These are phyloP conservation scores for Fraxinus quadrangulata DNA, from an alignment of 257 asterid species.

Conservation along the genomic window DNA sequence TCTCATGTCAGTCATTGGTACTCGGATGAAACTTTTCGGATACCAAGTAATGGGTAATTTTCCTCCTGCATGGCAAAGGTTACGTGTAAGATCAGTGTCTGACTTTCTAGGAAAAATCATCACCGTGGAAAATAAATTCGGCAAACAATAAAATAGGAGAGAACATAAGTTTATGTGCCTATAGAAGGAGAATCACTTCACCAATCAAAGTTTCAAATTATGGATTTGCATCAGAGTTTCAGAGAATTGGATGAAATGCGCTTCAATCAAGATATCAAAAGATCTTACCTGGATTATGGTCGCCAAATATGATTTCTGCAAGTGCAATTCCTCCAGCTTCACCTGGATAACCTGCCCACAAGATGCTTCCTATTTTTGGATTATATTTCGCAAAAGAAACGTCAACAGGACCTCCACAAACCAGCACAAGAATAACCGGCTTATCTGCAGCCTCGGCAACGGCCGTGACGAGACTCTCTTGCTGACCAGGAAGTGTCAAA, in stretches of 20 bases:
- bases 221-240: background rate
- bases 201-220: background rate
- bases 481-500: constrained; percentile 71
- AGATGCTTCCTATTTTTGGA: constrained; percentile 64
- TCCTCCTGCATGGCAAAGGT: constrained; percentile 52
- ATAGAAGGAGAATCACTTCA: background rate
- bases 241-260: background rate
- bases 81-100: background rate
- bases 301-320: constrained; percentile 69
- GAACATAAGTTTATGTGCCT: background rate
- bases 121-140: background rate
- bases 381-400: constrained; percentile 60
- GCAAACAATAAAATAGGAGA: background rate
- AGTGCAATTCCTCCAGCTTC: constrained; percentile 84
- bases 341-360: constrained; percentile 94
- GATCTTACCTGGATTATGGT: constrained; percentile 72
- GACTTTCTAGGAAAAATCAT: background rate
- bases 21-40: constrained; percentile 53
- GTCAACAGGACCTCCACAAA: constrained; percentile 76
- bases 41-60: constrained; percentile 85
- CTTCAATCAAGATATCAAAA: background rate
- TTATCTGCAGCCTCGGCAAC: constrained; percentile 66
- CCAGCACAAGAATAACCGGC: constrained; percentile 68
- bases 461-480: constrained; percentile 50
- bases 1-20: constrained; percentile 92